Evolutionary conservation across 2,329 filamentous ascomycete species (phyloP), one percentile per base, ranked within the genome.

Genomic region (Monilinia vaccinii-corymbosi): DNA sequence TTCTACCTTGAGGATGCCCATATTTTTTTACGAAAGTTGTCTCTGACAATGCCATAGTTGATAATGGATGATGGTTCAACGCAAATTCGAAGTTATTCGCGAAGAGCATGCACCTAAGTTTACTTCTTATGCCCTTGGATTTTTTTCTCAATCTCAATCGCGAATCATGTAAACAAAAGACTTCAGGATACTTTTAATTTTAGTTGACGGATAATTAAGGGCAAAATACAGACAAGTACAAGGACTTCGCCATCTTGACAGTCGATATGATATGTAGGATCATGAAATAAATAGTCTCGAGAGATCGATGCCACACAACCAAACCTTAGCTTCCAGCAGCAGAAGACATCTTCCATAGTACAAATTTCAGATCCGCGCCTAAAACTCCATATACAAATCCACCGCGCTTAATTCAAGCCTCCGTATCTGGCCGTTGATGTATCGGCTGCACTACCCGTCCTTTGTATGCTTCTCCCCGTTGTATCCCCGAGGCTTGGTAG

Each of bases 41-140:
- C 23, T 52, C 34, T n/a, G 4, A 16, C 28, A 6, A 7, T 53
- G 23, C 18, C 36, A 53, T 42, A 23, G n/a, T 42, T 10, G 16
- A 13, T 31, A 21, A 21, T 40, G 21, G 16, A 21, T 25, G 6
- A 4, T 40, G 16, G 5, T 40, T n/a, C 6, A 6, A 14, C 14
- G 9, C 9, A 42, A 16, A 16, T 14, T 2, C 9, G 25, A 31
- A 53, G 50, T 31, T 42, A 31, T 1, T 9, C 7, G 8, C 13
- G 4, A 36, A 7, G 13, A 28, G 21, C 3, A 21, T 3, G 0
- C n/a, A 44, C 11, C 13, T 11, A 42, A 31, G 5, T n/a, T 9
- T 21, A 21, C n/a, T 7, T 42, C 8, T n/a, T 31, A 7, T 18
- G 5, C 1, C 8, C 13, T 16, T 2, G 2, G 8, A 0, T 3